These are phyloP conservation scores for Russula abietina DNA, from an alignment of 768 basidiomycete species.

Conservation along the genomic window DNA sequence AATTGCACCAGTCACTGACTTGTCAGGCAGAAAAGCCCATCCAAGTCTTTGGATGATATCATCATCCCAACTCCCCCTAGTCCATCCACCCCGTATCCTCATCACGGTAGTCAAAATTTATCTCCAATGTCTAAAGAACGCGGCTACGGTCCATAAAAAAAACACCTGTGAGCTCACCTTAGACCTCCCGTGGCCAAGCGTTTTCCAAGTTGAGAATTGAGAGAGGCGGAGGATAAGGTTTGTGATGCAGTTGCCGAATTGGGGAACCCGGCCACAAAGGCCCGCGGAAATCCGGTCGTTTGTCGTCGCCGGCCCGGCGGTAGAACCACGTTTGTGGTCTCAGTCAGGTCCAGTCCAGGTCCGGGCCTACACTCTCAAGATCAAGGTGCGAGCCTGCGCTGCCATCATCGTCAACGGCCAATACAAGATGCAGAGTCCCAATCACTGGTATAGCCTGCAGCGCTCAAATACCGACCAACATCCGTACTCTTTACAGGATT, in stretches of 20 bases:
- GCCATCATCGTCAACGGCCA: slow-evolving; percentile 2
- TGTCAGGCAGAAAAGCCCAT: too few relatives aligned
- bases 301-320: neutral
- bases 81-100: slow-evolving; percentile 12
- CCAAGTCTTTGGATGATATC: neutral
- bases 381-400: slow-evolving; percentile 1
- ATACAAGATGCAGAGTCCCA: slow-evolving; percentile 17
- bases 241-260: slow-evolving; percentile 4
- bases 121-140: neutral
- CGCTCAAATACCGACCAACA: slow-evolving; percentile 2
- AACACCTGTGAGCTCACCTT: slow-evolving; percentile 9
- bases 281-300: too few relatives aligned
- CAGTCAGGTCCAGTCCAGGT: too few relatives aligned
- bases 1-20: too few relatives aligned
- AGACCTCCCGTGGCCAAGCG: neutral
- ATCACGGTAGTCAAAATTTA: neutral
- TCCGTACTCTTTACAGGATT: slow-evolving; percentile 12
- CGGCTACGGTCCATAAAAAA: neutral
- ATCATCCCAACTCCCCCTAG: neutral
- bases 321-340: neutral
- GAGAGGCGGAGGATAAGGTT: slow-evolving; percentile 9
- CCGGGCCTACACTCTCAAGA: neutral
- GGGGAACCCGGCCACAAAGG: neutral
- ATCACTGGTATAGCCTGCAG: slow-evolving; percentile 21
- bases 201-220: neutral